These are phyloP conservation scores for Taphrina wiesneri DNA, from an alignment of 1,139 yeast genomes.

Conservation along the genomic window DNA sequence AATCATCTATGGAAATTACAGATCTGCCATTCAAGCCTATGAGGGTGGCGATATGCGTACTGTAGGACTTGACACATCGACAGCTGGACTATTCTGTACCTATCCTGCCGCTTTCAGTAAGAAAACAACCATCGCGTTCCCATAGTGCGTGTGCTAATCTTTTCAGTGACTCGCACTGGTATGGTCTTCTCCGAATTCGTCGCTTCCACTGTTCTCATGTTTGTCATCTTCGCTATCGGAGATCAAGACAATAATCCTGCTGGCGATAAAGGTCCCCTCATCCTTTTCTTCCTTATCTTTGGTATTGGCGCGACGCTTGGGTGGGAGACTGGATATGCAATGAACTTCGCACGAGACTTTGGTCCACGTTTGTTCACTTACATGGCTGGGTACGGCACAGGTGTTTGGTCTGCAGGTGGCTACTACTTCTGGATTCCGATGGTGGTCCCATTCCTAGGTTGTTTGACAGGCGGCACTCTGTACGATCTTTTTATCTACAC, in stretches of 20 bases:
- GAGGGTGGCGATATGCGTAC: conserved; percentile 44
- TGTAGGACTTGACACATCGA: conserved; percentile 42
- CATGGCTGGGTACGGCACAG: conserved; percentile 52
- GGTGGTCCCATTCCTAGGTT: conserved; percentile 52
- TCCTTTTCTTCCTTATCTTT: conserved; percentile 50
- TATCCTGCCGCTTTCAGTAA: conserved; percentile 49
- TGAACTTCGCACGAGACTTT: conserved; percentile 57
- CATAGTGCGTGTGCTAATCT: background rate
- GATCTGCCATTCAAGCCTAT: conserved; percentile 42
- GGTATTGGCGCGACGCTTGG: conserved; percentile 53
- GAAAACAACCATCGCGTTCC: too few relatives aligned
- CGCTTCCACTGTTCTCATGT: conserved; percentile 51
- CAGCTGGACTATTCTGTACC: conserved; percentile 53
- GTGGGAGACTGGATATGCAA: conserved; percentile 56
- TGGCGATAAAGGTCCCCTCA: conserved; percentile 51
- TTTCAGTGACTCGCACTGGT: conserved; percentile 47
- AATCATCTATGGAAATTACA: conserved; percentile 44
- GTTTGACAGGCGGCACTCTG: conserved; percentile 51
- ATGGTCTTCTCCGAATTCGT: conserved; percentile 53
- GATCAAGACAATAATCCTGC: conserved; percentile 53
- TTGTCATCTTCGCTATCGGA: conserved; percentile 53
- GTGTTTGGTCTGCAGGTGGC: conserved; percentile 48
- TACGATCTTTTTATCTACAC: conserved; percentile 54
- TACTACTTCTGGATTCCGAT: conserved; percentile 57
- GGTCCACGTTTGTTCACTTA: conserved; percentile 55